phyloP scores from a whole-genome alignment of 2,329 filamentous ascomycete species.

The Ophiosphaerella narmari region DNA sequence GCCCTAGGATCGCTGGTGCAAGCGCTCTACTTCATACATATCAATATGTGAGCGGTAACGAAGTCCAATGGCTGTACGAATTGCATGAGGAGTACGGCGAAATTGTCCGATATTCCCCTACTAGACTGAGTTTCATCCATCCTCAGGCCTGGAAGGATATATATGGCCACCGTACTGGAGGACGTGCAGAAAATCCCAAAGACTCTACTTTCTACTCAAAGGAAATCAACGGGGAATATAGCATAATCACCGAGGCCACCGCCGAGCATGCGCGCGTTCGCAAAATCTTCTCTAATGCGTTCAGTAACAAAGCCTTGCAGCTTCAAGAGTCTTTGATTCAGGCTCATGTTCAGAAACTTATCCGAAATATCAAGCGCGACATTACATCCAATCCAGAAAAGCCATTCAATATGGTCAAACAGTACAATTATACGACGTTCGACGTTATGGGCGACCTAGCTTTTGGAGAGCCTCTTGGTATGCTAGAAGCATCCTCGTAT shows the following conservation, averaged over 20 bases:
- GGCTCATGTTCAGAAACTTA: not conserved
- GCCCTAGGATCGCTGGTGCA: too few species aligned
- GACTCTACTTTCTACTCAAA: not conserved
- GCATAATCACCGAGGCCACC: not conserved
- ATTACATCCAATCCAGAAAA: not conserved
- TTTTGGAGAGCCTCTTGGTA: slow-evolving; percentile 53
- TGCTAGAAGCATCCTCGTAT: slow-evolving; percentile 5
- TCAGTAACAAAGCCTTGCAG: slow-evolving; percentile 11
- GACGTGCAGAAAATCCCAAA: slow-evolving; percentile 6
- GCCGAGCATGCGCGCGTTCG: slow-evolving; percentile 17
- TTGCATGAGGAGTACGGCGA: slow-evolving; percentile 43
- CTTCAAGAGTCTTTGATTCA: too few species aligned
- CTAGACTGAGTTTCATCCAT: slow-evolving; percentile 18
- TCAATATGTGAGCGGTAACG: too few species aligned
- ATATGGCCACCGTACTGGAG: slow-evolving; percentile 16
- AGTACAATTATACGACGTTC: slow-evolving; percentile 19
- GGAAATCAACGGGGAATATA: not conserved
- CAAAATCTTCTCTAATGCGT: slow-evolving; percentile 35
- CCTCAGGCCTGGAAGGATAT: slow-evolving; percentile 25
- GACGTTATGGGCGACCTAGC: slow-evolving; percentile 51
- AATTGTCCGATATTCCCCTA: slow-evolving; percentile 25
- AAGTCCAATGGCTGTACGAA: not conserved
- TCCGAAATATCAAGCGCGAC: not conserved
- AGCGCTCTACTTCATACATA: too few species aligned
- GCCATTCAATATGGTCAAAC: slow-evolving; percentile 1